Percentiles rank a stretch among this genome's conserved stretches.
These are phyloP conservation scores for Exophiala sideris DNA, from an alignment of 2,329 filamentous ascomycete species.

Conservation along the genomic window DNA sequence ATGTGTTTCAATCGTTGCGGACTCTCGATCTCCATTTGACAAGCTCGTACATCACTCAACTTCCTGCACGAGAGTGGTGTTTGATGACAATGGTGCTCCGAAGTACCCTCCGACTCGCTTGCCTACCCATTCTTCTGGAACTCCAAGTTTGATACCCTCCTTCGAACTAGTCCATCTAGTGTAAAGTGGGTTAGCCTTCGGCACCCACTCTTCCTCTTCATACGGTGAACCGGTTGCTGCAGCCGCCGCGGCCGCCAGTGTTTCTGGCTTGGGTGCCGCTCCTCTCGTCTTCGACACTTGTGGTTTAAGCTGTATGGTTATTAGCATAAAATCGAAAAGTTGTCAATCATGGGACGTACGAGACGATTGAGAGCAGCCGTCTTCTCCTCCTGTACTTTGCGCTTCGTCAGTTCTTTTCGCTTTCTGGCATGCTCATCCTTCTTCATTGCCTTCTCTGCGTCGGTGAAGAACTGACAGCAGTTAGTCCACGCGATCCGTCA, in stretches of 20 bases:
- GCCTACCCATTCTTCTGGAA: constrained; percentile 49
- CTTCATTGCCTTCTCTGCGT: constrained; percentile 70
- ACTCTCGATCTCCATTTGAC: constrained; percentile 4
- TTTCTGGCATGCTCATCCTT: constrained; percentile 70
- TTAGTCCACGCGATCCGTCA: constrained; percentile 54
- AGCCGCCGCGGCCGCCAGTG: constrained; percentile 39
- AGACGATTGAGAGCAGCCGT: constrained; percentile 39
- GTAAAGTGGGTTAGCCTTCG: constrained; percentile 43
- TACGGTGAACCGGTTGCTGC: constrained; percentile 34
- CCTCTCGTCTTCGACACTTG: constrained; percentile 60
- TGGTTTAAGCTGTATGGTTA: constrained; percentile 50
- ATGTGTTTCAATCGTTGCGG: constrained; percentile 1
- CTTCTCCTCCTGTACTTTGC: constrained; percentile 76
- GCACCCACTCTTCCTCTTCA: constrained; percentile 35
- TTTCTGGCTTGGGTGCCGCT: constrained; percentile 46
- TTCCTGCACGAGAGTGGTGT: constrained; percentile 25
- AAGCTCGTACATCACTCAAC: constrained; percentile 18
- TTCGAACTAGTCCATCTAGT: constrained; percentile 44
- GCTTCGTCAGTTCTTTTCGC: constrained; percentile 70
- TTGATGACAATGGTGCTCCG: constrained; percentile 20
- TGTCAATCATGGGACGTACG: constrained; percentile 3
- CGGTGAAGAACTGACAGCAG: constrained; percentile 68
- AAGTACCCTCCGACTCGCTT: constrained; percentile 42
- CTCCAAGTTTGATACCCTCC: constrained; percentile 41
- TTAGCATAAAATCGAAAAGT: constrained; percentile 10